These are phyloP conservation scores for Naumovozyma baii DNA, from an alignment of 805 yeast species.

Conservation along the genomic window DNA sequence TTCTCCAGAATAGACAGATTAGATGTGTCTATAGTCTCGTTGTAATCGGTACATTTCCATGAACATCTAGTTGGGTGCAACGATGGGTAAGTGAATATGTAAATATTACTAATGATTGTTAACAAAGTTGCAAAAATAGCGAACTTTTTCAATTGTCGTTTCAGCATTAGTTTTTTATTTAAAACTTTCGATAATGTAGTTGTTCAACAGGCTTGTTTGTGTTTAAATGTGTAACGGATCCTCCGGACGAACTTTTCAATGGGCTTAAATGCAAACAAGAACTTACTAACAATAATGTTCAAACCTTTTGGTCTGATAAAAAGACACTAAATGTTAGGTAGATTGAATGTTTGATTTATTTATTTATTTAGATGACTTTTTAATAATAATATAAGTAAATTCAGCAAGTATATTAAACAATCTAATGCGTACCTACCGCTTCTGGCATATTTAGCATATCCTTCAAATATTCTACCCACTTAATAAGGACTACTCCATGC, in stretches of 20 bases:
- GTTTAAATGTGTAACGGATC: too few species aligned
- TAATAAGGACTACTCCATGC: not conserved
- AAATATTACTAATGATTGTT: conserved; percentile 45
- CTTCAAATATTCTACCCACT: not conserved
- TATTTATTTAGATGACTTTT: too few species aligned
- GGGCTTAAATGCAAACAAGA: not conserved
- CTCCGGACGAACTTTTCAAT: not conserved
- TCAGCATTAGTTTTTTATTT: too few species aligned
- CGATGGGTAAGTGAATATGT: conserved; percentile 72
- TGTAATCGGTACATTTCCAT: conserved; percentile 37
- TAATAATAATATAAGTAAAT: too few species aligned
- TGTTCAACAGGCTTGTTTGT: too few species aligned
- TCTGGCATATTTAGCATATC: not conserved
- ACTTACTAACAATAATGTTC: too few species aligned
- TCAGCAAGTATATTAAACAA: not conserved
- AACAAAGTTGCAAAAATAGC: conserved; percentile 16
- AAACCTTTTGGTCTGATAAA: too few species aligned
- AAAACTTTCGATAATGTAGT: too few species aligned
- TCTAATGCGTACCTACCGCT: too few species aligned
- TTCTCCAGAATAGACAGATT: conserved; percentile 9
- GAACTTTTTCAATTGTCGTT: conserved; percentile 1
- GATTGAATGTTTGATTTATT: too few species aligned
- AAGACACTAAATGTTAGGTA: too few species aligned
- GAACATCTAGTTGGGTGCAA: conserved; percentile 44
- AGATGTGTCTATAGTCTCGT: conserved; percentile 3